Conservation (phyloP, 768 basidiomycete species). For the Russula virescens region DNA sequence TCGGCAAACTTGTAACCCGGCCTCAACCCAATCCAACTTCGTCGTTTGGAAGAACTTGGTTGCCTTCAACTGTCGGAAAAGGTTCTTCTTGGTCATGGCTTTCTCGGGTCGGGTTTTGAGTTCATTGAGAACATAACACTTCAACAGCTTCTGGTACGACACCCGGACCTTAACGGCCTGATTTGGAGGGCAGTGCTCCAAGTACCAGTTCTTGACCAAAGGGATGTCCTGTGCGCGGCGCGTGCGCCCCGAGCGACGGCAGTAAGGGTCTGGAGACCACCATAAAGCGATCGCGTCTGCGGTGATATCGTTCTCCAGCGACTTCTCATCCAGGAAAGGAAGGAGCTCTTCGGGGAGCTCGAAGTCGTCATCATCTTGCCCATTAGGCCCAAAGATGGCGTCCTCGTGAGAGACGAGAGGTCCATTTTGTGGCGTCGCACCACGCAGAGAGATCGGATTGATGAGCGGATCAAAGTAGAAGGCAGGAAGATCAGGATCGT, state of each 20-base stretch:
- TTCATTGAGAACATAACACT: constrained; percentile 94
- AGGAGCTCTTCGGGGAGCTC: constrained; percentile 69
- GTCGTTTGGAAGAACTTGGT: constrained; percentile 99
- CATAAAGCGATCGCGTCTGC: constrained; percentile 96
- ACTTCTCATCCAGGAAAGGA: constrained; percentile 77
- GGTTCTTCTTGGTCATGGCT: constrained; percentile 96
- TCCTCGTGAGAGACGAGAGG: constrained; percentile 88
- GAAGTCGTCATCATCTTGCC: constrained; percentile 80
- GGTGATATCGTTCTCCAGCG: constrained; percentile 83
- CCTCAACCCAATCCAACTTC: constrained; percentile 97
- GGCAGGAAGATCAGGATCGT: constrained; percentile 97
- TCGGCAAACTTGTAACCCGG: constrained; percentile 94
- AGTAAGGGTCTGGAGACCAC: constrained; percentile 98
- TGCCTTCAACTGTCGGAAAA: constrained; percentile 94
- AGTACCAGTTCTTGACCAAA: constrained; percentile 96
- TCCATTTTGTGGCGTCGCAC: constrained; percentile 74
- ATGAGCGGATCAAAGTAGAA: constrained; percentile 99
- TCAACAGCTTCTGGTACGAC: constrained; percentile 96
- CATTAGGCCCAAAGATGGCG: constrained; percentile 84
- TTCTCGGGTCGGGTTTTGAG: constrained; percentile 85
- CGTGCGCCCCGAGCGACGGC: constrained; percentile 85
- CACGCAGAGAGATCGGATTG: constrained; percentile 93
- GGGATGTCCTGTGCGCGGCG: constrained; percentile 93
- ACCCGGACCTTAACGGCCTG: constrained; percentile 98
- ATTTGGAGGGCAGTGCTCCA: constrained; percentile 95